Evolutionary conservation across 1,284 basidiomycete genomes (phyloP), one percentile per base, ranked within the genome.

Genomic region (Austropuccinia psidii): DNA sequence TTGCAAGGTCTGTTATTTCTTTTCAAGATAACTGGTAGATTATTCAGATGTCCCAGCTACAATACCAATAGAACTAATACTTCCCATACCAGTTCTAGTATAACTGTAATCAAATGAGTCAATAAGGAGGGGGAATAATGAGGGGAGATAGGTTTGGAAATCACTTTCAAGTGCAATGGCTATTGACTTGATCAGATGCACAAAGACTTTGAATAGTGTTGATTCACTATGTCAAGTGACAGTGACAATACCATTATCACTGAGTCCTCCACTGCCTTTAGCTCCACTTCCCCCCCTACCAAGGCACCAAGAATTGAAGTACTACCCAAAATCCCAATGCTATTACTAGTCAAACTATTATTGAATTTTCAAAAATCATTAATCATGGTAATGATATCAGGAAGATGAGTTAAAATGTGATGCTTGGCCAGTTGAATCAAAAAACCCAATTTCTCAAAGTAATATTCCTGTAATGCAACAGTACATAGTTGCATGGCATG

Each of bases 361-460:
- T 73, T 73, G 11, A 65, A 78, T 76, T 83, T 89, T 93, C 94
- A 98, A 52, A 94, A 87, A 73, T 94, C 91, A 45, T 87, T 88
- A 54, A 95, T 87, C 29, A 96, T 85, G 43, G 83, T 84, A 81
- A 96, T 91, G 45, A 97, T 86, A 9, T 90, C 88, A 1, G 87
- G 85, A 75, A 91, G 88, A 80, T 92, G 93, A 78, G 92, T 95
- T 74, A 95, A 89, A 74, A 98, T 89, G 80, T 98, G 96, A 81
- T 97, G 93, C 82, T 95, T 96, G 84, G 98, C 93, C 80, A 98
- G 97, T 33, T 90, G 88, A 74, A 98, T 91, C 58, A 99, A 86
- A 78, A 97, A 95, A 13, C 94, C 91, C 27, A 99, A 87, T 81
- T 98, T 94, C 80, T 98, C 92, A 75, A 98, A 85, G 83, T 98